Percentiles rank a stretch among this genome's conserved stretches.
phyloP scores from a whole-genome alignment of 805 yeast species.

The Candida peoriensis region DNA sequence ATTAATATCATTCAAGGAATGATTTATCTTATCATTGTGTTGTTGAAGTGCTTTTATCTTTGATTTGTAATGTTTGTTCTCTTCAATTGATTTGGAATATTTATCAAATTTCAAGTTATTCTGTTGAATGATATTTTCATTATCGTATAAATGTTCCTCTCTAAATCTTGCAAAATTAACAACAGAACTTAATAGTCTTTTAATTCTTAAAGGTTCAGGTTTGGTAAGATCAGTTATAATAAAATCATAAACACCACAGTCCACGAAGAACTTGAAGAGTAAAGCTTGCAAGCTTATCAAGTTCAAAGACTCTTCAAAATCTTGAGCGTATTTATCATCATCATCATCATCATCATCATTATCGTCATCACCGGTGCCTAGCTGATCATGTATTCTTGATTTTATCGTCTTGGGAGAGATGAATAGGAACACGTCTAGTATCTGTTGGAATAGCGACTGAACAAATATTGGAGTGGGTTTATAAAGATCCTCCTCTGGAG shows the following conservation, averaged over 20 bases:
- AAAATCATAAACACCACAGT: constrained; percentile 77
- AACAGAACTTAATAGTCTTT: constrained; percentile 71
- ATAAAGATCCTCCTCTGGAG: constrained; percentile 51
- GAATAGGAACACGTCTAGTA: constrained; percentile 57
- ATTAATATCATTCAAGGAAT: constrained; percentile 37
- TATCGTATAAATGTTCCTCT: constrained; percentile 68
- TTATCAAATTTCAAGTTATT: constrained; percentile 47
- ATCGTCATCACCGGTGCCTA: constrained; percentile 7
- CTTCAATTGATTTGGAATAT: constrained; percentile 37
- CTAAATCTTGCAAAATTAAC: constrained; percentile 83
- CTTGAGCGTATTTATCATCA: constrained; percentile 25
- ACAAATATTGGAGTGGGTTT: constrained; percentile 57
- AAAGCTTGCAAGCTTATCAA: constrained; percentile 55
- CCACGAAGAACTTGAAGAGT: constrained; percentile 56
- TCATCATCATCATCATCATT: constrained; percentile 3
- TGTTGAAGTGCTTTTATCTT: constrained; percentile 31
- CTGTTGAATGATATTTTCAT: constrained; percentile 53
- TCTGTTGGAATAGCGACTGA: constrained; percentile 51
- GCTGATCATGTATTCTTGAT: constrained; percentile 11
- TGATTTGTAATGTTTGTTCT: constrained; percentile 31
- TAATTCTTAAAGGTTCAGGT: constrained; percentile 67
- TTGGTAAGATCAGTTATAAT: constrained; percentile 65
- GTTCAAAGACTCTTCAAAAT: constrained; percentile 36
- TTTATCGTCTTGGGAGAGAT: constrained; percentile 31
- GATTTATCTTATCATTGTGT: constrained; percentile 21